Conservation (phyloP, 495 filamentous ascomycete species). For the Podospora pseudoanserina region DNA sequence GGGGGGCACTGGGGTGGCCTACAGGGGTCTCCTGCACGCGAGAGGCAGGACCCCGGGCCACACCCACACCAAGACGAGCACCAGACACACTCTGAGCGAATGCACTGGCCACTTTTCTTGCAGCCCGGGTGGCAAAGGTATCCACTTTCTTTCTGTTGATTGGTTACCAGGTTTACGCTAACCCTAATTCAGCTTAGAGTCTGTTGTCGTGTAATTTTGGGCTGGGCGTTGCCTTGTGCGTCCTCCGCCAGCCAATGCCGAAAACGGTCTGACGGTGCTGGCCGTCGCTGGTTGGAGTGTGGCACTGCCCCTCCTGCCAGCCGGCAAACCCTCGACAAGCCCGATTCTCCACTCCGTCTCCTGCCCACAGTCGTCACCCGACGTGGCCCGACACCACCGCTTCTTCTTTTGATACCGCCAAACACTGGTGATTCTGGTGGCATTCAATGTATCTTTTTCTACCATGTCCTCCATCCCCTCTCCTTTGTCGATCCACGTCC, state of each 20-base stretch:
- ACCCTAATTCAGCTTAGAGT: background rate
- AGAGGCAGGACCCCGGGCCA: constrained; percentile 37
- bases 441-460: background rate
- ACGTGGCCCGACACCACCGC: constrained; percentile 27
- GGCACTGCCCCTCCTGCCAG: constrained; percentile 11
- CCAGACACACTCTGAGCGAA: constrained; percentile 19
- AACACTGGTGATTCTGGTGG: background rate
- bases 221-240: constrained; percentile 23
- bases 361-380: constrained; percentile 27
- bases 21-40: constrained; percentile 38
- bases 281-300: constrained; percentile 19
- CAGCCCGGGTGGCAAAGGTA: constrained; percentile 32
- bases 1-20: constrained; percentile 30
- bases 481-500: background rate
- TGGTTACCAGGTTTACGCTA: background rate
- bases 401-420: constrained; percentile 4
- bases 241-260: constrained; percentile 31
- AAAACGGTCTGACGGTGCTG: constrained; percentile 28
- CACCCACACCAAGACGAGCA: constrained; percentile 17
- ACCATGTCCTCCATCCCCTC: background rate
- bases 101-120: constrained; percentile 33
- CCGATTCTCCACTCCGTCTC: constrained; percentile 11
- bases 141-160: background rate
- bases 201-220: constrained; percentile 40
- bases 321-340: constrained; percentile 9